Base-by-base conservation (phyloP, 192 early-diverging fungal species). In the Podochytrium sp. region DNA sequence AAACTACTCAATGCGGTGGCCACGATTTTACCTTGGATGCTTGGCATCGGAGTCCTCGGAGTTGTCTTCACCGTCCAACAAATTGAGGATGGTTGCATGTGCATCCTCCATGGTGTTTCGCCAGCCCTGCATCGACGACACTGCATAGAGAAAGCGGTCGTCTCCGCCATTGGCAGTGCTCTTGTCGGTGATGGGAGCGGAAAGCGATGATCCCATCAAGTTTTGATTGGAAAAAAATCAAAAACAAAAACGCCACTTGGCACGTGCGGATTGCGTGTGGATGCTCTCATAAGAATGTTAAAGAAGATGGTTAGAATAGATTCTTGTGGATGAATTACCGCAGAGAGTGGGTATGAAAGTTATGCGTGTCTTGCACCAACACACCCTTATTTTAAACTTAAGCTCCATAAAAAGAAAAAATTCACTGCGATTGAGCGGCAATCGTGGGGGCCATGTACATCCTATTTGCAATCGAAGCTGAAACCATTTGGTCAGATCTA, bases 71-170 rank as follows among this genome's bases (percentile, higher is more conserved):
- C 51, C 32, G 10, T 79, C 69, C 27, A 82, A 81, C 3, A 96
- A 55, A 58, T 88, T 89, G 32, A 95, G 84, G 53, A 94, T 51
- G 42, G 94, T 93, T 32, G 94, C 91, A 81, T 98, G 96, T 23
- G 95, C 95, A 84, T 98, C 96, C 81, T 98, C 96, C 96, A 98
- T 98, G 50, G 90, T 93, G 91, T 27, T 65, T 5, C 34, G 69
- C 23, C 52, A 34, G 14, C 57, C 96, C 85, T 98, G 96, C 96
- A 97, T 97, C 58, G 87, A 88, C 43, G 91, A 93, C 49, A 93
- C 91, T 49, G 90, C 95, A 75, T 90, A 97, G 34, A 88, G 79
- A 67, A 92, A 82, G 59, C 93, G 87, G 50, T 91, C 78, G 80
- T 95, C 93, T 43, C 83, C 78, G 29, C 89, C 94, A 7, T 63